Percentiles rank a stretch among this genome's conserved stretches.
Conservation (phyloP, 2,329 filamentous ascomycete species). For the Aureobasidium pullulans region DNA sequence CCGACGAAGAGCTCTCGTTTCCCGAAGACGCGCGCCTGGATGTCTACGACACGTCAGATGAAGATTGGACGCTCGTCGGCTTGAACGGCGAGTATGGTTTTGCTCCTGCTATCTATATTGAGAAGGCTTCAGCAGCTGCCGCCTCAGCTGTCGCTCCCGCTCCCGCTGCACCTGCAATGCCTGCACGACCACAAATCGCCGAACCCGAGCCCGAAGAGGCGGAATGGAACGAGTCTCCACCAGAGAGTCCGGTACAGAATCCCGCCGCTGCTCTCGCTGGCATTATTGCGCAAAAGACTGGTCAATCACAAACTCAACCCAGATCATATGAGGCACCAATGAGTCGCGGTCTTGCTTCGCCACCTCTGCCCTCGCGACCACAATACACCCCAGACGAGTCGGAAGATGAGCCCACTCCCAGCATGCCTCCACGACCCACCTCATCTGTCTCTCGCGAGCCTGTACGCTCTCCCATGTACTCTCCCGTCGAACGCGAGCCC, state of each 20-base stretch:
- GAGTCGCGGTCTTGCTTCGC: conserved; percentile 35
- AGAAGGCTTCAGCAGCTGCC: conserved; percentile 50
- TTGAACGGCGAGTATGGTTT: conserved; percentile 83
- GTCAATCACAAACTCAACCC: conserved; percentile 24
- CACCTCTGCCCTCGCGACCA: conserved; percentile 48
- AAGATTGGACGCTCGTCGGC: conserved; percentile 93
- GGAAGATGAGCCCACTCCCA: conserved; percentile 55
- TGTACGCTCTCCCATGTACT: conserved; percentile 30
- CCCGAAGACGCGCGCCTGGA: conserved; percentile 75
- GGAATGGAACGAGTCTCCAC: conserved; percentile 38
- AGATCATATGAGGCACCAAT: conserved; percentile 15
- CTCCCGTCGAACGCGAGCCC: conserved; percentile 24
- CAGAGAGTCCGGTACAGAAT: conserved; percentile 30
- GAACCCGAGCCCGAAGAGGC: conserved; percentile 29
- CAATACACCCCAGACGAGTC: conserved; percentile 59
- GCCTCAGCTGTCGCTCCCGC: conserved; percentile 35
- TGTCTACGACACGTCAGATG: conserved; percentile 85
- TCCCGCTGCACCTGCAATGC: conserved; percentile 30
- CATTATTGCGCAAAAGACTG: conserved; percentile 44
- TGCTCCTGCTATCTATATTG: conserved; percentile 92
- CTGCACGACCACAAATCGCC: conserved; percentile 30
- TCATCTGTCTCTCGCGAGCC: conserved; percentile 48
- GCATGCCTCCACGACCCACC: conserved; percentile 55
- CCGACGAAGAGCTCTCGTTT: conserved; percentile 95
- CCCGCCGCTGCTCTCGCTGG: conserved; percentile 54